These are phyloP conservation scores for Dissophora ornata DNA, from an alignment of 192 early-diverging fungal species.

Conservation along the genomic window DNA sequence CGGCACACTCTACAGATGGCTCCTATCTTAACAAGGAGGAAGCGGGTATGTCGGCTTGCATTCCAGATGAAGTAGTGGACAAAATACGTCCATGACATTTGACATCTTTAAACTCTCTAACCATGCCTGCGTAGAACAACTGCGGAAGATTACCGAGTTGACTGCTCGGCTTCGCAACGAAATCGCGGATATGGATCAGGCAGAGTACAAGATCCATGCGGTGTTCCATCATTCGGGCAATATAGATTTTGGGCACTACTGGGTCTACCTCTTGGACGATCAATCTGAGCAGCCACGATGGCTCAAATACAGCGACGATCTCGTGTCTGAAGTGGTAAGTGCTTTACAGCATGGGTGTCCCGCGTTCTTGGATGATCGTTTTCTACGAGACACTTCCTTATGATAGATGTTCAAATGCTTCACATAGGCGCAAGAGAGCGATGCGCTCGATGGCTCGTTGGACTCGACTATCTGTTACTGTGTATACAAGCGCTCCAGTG, in stretches of 20 bases:
- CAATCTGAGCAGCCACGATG: conserved; percentile 63
- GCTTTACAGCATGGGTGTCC: not conserved
- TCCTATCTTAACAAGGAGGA: not conserved
- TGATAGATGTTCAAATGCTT: not conserved
- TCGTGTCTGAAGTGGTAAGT: conserved; percentile 64
- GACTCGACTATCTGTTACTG: conserved; percentile 78
- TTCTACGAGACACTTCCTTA: not conserved
- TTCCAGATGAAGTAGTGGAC: no score
- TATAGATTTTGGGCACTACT: conserved; percentile 81
- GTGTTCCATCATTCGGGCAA: conserved; percentile 79
- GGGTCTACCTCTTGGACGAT: conserved; percentile 77
- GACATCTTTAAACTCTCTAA: not conserved
- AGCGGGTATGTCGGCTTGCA: not conserved
- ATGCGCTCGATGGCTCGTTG: conserved; percentile 66
- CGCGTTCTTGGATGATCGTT: not conserved
- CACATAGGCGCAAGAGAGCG: conserved; percentile 57
- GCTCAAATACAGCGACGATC: conserved; percentile 81
- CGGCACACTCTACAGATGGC: not conserved
- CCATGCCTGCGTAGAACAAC: conserved; percentile 1
- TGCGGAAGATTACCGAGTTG: conserved; percentile 23
- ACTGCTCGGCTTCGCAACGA: conserved; percentile 37
- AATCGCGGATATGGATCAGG: conserved; percentile 44
- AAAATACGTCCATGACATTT: no score
- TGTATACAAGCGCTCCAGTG: conserved; percentile 68
- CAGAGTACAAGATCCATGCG: conserved; percentile 75